Evolutionary conservation across 2,329 filamentous ascomycete genomes (phyloP).

Genomic region (Metarhizium brunneum): DNA sequence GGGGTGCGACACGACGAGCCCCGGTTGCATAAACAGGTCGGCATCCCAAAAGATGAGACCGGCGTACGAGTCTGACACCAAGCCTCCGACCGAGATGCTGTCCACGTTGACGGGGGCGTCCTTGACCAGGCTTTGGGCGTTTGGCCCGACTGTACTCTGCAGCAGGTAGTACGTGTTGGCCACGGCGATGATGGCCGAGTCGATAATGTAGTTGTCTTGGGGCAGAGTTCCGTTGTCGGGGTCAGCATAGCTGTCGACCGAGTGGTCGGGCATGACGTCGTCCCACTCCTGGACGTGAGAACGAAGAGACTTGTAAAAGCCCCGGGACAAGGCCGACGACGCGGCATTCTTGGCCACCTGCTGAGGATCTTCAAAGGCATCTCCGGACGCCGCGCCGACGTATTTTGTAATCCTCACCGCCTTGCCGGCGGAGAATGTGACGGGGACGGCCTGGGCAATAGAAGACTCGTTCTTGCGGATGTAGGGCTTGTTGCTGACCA

Average conservation of each 20-base stretch:
- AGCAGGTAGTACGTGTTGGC: slow-evolving; percentile 48
- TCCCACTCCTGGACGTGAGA: slow-evolving; percentile 56
- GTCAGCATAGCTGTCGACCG: slow-evolving; percentile 51
- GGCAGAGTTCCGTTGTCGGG: slow-evolving; percentile 47
- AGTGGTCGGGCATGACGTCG: slow-evolving; percentile 47
- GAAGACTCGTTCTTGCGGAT: slow-evolving; percentile 51
- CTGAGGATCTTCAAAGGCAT: slow-evolving; percentile 53
- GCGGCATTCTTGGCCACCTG: slow-evolving; percentile 46
- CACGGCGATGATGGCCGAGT: slow-evolving; percentile 41
- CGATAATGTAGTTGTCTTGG: slow-evolving; percentile 42
- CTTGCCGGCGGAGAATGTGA: slow-evolving; percentile 42
- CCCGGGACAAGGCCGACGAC: slow-evolving; percentile 31
- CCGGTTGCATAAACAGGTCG: slow-evolving; percentile 19
- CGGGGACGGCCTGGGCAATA: slow-evolving; percentile 50
- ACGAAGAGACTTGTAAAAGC: slow-evolving; percentile 44
- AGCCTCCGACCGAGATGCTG: slow-evolving; percentile 16
- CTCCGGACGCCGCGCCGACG: slow-evolving; percentile 58
- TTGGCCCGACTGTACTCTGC: slow-evolving; percentile 38
- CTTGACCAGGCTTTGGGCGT: slow-evolving; percentile 28
- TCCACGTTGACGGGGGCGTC: slow-evolving; percentile 9
- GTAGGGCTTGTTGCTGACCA: slow-evolving; percentile 16
- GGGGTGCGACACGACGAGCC: slow-evolving; percentile 16
- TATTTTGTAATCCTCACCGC: slow-evolving; percentile 54
- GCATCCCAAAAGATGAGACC: slow-evolving; percentile 22
- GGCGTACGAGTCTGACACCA: slow-evolving; percentile 19